These are phyloP conservation scores for Boletus tylopilopsis DNA, from an alignment of 768 basidiomycete species.

Conservation along the genomic window DNA sequence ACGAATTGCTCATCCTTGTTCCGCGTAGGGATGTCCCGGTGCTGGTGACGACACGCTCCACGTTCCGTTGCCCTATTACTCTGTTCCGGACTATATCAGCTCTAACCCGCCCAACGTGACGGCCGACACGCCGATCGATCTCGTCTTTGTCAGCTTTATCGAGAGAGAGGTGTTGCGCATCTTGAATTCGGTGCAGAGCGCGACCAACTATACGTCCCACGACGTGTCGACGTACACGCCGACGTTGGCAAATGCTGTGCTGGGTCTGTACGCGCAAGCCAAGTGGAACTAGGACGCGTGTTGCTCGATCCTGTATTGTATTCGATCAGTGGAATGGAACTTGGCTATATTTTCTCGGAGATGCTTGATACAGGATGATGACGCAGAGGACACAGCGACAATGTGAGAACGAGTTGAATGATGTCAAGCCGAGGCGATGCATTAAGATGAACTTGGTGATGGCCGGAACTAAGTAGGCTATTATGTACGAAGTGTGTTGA, in stretches of 20 bases:
- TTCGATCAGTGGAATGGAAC: too few species aligned
- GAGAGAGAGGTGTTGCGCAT: conserved; percentile 45
- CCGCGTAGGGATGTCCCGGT: conserved; percentile 17
- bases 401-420: too few species aligned
- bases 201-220: conserved; percentile 43
- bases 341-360: too few species aligned
- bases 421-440: not conserved
- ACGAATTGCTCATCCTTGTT: too few species aligned
- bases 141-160: conserved; percentile 77
- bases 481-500: not conserved
- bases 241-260: conserved; percentile 35
- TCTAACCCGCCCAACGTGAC: conserved; percentile 51
- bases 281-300: conserved; percentile 22
- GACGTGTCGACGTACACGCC: conserved; percentile 57
- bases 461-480: not conserved
- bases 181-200: conserved; percentile 53
- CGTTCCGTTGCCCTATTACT: conserved; percentile 53
- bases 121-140: conserved; percentile 54
- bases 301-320: too few species aligned
- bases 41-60: conserved; percentile 73
- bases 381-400: too few species aligned
- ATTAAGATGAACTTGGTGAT: too few species aligned
- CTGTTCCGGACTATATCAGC: conserved; percentile 54
- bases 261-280: conserved; percentile 39
- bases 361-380: too few species aligned